Percentiles rank a stretch among this genome's conserved stretches.
These are phyloP conservation scores for Eutrema salsugineum DNA, from an alignment of 441 rosid species.

Conservation along the genomic window DNA sequence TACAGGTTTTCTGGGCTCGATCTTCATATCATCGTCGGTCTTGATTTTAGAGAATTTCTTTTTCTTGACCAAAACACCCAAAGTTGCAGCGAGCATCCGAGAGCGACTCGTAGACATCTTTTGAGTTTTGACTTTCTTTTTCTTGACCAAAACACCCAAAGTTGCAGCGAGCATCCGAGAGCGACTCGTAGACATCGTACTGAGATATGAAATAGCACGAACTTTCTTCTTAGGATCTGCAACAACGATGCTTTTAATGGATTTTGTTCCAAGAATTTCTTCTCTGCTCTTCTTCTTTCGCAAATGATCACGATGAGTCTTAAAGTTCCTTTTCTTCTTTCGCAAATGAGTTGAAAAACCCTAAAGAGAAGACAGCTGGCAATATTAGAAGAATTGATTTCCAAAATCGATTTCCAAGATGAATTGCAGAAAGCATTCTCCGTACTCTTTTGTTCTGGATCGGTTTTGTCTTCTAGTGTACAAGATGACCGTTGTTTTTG, in stretches of 20 bases:
- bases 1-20: background rate
- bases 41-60: background rate
- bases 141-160: no score
- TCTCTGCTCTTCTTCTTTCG: constrained; percentile 9
- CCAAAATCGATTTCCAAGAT: no score
- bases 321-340: constrained; percentile 27
- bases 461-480: no score
- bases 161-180: no score
- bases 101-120: background rate
- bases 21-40: background rate
- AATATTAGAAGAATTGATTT: no score
- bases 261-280: background rate
- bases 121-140: no score
- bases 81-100: background rate
- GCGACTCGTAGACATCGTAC: no score
- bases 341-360: no score
- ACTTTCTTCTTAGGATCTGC: constrained; percentile 3
- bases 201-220: constrained; percentile 17
- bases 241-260: background rate
- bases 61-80: constrained; percentile 8
- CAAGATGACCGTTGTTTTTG: no score
- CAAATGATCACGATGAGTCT: constrained; percentile 29
- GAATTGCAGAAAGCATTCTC: no score
- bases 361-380: no score
- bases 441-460: no score